Conservation (phyloP, 345 rosid genomes). For the Moricandia moricandioides region DNA sequence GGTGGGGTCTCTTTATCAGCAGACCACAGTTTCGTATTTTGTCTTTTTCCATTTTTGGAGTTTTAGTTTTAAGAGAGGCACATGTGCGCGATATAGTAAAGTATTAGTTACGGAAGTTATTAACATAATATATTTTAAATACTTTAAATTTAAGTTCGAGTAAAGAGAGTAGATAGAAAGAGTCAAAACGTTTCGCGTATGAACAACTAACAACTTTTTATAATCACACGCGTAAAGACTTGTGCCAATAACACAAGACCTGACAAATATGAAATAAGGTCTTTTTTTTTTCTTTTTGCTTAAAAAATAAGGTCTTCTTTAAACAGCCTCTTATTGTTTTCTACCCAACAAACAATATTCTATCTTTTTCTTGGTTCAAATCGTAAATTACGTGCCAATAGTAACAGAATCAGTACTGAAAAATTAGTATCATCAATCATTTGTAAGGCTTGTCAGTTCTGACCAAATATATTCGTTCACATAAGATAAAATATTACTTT, state of each 20-base stretch:
- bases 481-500: background rate
- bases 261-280: conserved; percentile 15
- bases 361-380: background rate
- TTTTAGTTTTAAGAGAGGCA: background rate
- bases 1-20: background rate
- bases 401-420: background rate
- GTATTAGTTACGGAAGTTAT: background rate
- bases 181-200: conserved; percentile 35
- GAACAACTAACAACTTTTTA: conserved; percentile 9
- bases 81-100: conserved; percentile 14
- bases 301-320: conserved; percentile 21
- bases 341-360: background rate
- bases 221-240: conserved; percentile 35
- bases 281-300: no score
- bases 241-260: conserved; percentile 23
- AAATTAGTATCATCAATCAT: background rate
- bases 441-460: background rate
- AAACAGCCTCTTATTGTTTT: conserved; percentile 1
- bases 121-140: background rate
- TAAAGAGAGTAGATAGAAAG: background rate
- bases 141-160: background rate
- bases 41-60: background rate
- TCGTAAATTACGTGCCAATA: no score
- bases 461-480: background rate
- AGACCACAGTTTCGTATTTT: background rate